phyloP scores from a whole-genome alignment of 805 yeast genomes.

The Monosporozyma aquatica region DNA sequence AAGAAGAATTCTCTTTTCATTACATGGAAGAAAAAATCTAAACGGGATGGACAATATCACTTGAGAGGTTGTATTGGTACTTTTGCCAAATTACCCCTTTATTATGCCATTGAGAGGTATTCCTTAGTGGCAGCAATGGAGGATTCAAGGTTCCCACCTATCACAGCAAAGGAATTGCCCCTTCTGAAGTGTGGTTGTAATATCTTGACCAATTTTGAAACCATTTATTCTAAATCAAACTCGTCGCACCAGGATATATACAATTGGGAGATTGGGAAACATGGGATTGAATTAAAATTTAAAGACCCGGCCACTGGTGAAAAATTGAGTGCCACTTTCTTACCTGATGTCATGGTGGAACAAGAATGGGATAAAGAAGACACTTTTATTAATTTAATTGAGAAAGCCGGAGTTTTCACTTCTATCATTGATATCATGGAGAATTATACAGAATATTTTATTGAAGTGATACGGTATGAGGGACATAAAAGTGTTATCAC shows the following conservation, averaged over 20 bases:
- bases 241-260: conserved; percentile 41
- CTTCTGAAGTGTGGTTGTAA: conserved; percentile 33
- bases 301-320: conserved; percentile 29
- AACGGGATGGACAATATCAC: conserved; percentile 10
- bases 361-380: conserved; percentile 66
- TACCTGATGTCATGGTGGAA: conserved; percentile 85
- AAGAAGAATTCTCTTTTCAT: conserved; percentile 61
- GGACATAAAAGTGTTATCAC: conserved; percentile 40
- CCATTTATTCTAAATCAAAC: conserved; percentile 35
- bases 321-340: conserved; percentile 62
- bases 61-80: conserved; percentile 94
- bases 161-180: conserved; percentile 45
- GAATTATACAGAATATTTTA: conserved; percentile 24
- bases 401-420: conserved; percentile 54
- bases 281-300: conserved; percentile 66
- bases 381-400: conserved; percentile 60
- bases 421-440: conserved; percentile 26
- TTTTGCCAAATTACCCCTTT: conserved; percentile 47
- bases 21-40: conserved; percentile 61
- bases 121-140: conserved; percentile 64
- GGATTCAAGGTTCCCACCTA: conserved; percentile 71
- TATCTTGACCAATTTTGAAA: conserved; percentile 33
- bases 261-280: conserved; percentile 76
- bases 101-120: conserved; percentile 51
- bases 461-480: conserved; percentile 46